Conservation (phyloP, 2,329 filamentous ascomycete genomes). For the Alternaria gaisen region DNA sequence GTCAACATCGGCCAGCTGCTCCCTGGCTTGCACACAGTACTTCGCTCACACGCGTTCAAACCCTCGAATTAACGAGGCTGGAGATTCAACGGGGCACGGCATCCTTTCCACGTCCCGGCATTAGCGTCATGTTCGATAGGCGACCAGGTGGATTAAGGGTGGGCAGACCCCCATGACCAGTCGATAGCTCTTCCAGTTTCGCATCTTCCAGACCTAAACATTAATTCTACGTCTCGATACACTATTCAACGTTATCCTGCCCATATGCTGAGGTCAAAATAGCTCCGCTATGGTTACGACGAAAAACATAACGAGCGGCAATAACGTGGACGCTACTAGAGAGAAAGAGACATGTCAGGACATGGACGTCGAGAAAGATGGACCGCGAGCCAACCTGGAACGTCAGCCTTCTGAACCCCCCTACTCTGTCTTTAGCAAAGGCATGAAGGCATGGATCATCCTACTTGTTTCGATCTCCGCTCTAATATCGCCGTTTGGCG, state of each 20-base stretch:
- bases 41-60: not conserved
- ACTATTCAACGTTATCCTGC: not conserved
- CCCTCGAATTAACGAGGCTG: conserved; percentile 2
- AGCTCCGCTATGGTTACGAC: conserved; percentile 1
- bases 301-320: conserved; percentile 2
- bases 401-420: conserved; percentile 38
- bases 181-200: not conserved
- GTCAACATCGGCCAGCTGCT: conserved; percentile 6
- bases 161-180: conserved; percentile 5
- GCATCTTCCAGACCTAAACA: not conserved
- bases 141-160: conserved; percentile 6
- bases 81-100: not conserved
- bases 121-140: conserved; percentile 15
- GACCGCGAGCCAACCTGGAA: conserved; percentile 16
- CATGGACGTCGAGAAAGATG: conserved; percentile 29
- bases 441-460: conserved; percentile 59
- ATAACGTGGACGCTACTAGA: not conserved
- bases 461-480: conserved; percentile 56
- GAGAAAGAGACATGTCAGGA: conserved; percentile 5
- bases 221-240: not conserved
- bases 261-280: not conserved
- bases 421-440: conserved; percentile 40
- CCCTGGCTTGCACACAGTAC: not conserved
- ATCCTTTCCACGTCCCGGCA: conserved; percentile 10
- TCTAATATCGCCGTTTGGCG: conserved; percentile 61